Evolutionary conservation across 495 filamentous ascomycete genomes (phyloP), one percentile per base, ranked within the genome.

Genomic region (Clavariopsis aquatica): DNA sequence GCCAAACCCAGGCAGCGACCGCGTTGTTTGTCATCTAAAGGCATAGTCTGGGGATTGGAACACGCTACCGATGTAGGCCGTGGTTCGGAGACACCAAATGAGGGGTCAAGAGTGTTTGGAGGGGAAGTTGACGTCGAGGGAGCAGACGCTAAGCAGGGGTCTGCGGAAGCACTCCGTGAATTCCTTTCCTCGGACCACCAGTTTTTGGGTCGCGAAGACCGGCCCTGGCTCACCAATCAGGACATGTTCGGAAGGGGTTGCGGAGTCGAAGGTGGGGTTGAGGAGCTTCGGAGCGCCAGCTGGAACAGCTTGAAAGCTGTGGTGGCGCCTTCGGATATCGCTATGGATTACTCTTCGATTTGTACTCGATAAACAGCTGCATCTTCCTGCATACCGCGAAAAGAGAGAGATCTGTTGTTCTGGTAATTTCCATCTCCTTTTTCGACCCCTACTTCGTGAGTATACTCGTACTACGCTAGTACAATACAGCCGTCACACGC

Each of bases 191-290:
- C 46, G 57, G 57, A 60, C 23, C 43, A 49, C 46, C 57, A 22
- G n/a, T 19, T 51, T 51, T 51, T 10, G 56, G 56, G 31, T 59
- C 38, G 38, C 51, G 15, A 10, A 29, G 13, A 53, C 23, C 51
- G 28, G 51, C 28, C 28, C 12, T 31, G n/a, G 17, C 27, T 53
- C 45, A 49, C 57, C 57, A 60, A 60, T 60, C 46, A 60, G 22
- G 24, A 36, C 13, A 27, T 51, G 57, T 31, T 38, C 57, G 45
- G 57, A 60, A 52, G 15, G 38, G n/a, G 15, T 43, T 43, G 15
- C 38, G 57, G 26, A 43, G 56, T 23, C 19, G 1, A 49, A 49
- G 41, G 52, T 54, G 49, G 52, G 52, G 60, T 46, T 45, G 58
- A 52, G 22, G 43, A 29, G 17, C 28, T 19, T 29, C 41, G 41